These are phyloP conservation scores for Thelonectria blattea DNA, from an alignment of 2,329 filamentous ascomycete species.

Conservation along the genomic window DNA sequence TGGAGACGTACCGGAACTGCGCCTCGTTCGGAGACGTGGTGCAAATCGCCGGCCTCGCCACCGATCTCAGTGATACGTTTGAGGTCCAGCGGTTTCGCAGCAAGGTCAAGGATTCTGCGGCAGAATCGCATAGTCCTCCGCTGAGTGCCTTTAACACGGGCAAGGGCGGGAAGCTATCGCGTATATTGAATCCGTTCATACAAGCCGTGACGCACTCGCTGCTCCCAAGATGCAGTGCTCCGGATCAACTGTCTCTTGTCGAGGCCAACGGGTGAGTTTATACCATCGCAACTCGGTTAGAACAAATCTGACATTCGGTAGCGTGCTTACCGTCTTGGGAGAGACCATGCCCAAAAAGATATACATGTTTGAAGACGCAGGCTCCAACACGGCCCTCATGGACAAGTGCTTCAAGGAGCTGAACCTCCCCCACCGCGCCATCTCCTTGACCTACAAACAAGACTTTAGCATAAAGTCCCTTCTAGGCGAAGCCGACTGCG, in stretches of 20 bases:
- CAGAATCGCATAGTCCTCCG: not conserved
- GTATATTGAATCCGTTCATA: constrained; percentile 23
- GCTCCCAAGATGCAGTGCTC: constrained; percentile 19
- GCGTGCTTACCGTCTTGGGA: constrained; percentile 19
- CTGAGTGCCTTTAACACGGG: constrained; percentile 21
- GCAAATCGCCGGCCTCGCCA: constrained; percentile 21
- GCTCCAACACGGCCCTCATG: constrained; percentile 18
- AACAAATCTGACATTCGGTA: not conserved
- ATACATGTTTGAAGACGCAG: constrained; percentile 12
- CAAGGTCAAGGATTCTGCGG: not conserved
- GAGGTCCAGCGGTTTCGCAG: constrained; percentile 18
- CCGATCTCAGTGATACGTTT: constrained; percentile 15
- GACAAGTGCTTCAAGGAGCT: constrained; percentile 26
- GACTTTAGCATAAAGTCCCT: not conserved
- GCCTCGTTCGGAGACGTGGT: constrained; percentile 22
- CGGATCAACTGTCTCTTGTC: constrained; percentile 20
- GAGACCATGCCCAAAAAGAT: constrained; percentile 13
- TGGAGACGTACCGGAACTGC: constrained; percentile 6
- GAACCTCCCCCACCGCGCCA: constrained; percentile 17
- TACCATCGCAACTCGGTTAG: accelerated
- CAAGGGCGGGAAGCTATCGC: constrained; percentile 16
- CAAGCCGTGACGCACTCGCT: constrained; percentile 22
- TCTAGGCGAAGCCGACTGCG: not conserved
- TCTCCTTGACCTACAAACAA: not conserved
- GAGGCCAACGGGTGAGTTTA: constrained; percentile 22